Base-by-base conservation (phyloP, 768 basidiomycete genomes). In the Suillus spraguei region DNA sequence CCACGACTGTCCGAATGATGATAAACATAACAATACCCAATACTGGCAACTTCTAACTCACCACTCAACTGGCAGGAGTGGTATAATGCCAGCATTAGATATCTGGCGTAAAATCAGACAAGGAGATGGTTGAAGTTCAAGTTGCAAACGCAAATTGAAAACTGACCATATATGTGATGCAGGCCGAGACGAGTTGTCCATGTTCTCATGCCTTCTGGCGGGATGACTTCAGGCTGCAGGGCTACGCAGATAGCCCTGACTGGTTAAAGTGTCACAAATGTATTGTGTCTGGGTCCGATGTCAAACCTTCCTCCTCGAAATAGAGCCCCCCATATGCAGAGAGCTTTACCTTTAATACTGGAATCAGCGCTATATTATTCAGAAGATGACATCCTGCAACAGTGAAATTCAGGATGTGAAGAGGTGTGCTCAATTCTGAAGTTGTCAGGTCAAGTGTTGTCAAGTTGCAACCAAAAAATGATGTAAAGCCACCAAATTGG, bases 1-100 rank as follows among this genome's bases (percentile, higher is more conserved):
- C 65, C 47, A 67, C 53, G 24, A 71, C 70, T 76, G 16, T 24
- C 54, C 35, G 8, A 13, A 35, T 33, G 14, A 17, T 56, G 36
- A 24, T 56, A 38, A 56, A 56, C 16, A 38, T 24, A 16, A 5
- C 11, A 55, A 2, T 14, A 24, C 22, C 5, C 14, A 2, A 55
- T 38, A 24, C 36, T 24, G 4, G 36, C 22, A 24, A 38, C 54
- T 22, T 38, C 35, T 7, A 17, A 55, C 54, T 38, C 22, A 55
- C 54, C 54, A 22, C 14, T 22, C 36, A 55, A 3, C 10, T 4
- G 22, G 38, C n/a, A 22, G 7, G 36, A 55, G 36, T 55, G 38
- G 22, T 4, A 4, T 36, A 36, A 24, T 55, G 36, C 36, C 22
- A 22, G 13, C 53, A 36, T 54, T 6, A 36, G 20, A 20, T 54